Percentiles rank a stretch among this genome's conserved stretches.
phyloP scores from a whole-genome alignment of 1,284 basidiomycete species.

The Chalciporus sp. region DNA sequence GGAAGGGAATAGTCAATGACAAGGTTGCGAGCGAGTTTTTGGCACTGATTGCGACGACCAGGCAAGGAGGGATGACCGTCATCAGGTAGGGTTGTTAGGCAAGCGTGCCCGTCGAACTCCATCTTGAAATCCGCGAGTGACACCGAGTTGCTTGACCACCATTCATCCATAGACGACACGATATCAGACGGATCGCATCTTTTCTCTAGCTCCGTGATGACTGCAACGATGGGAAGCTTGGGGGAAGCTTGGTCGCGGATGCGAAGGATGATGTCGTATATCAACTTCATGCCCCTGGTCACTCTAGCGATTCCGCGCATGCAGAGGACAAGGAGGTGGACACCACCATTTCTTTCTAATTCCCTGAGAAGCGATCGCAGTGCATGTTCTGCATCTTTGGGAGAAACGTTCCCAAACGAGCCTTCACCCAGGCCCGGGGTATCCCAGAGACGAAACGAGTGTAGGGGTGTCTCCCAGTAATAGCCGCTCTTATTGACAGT shows the following conservation, averaged over 20 bases:
- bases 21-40: slow-evolving; percentile 22
- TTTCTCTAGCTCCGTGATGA: slow-evolving; percentile 31
- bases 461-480: slow-evolving; percentile 14
- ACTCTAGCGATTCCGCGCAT: slow-evolving; percentile 25
- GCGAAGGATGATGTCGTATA: slow-evolving; percentile 21
- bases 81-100: slow-evolving; percentile 28
- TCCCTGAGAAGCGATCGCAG: slow-evolving; percentile 26
- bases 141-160: slow-evolving; percentile 20
- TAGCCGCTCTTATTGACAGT: slow-evolving; percentile 16
- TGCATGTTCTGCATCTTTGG: slow-evolving; percentile 20
- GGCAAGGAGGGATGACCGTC: slow-evolving; percentile 20
- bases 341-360: slow-evolving; percentile 25
- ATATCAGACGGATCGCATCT: slow-evolving; percentile 15
- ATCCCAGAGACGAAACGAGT: slow-evolving; percentile 31
- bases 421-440: slow-evolving; percentile 33
- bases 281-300: slow-evolving; percentile 27
- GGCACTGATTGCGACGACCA: slow-evolving; percentile 22
- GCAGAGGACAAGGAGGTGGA: slow-evolving; percentile 34
- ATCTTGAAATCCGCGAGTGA: slow-evolving; percentile 9
- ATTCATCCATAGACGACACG: slow-evolving; percentile 25
- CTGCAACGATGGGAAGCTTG: slow-evolving; percentile 27
- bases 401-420: slow-evolving; percentile 26
- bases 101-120: slow-evolving; percentile 22
- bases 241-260: slow-evolving; percentile 27
- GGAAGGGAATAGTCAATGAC: slow-evolving; percentile 26